Evolutionary conservation across 805 yeast genomes (phyloP).

Genomic region (Yarrowia bubula): DNA sequence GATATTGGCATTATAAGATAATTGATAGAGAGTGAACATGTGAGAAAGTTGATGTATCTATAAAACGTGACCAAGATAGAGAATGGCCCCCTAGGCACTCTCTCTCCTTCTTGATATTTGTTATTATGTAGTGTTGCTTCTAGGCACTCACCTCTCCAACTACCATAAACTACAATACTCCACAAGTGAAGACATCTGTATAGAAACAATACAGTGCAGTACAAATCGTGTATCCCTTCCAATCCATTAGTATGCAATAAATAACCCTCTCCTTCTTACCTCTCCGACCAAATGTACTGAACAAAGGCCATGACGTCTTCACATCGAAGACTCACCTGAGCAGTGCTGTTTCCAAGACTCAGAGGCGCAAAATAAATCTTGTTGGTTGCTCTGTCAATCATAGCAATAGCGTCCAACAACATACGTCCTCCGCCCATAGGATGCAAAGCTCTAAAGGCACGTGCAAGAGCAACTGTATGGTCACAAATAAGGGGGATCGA

Average conservation of each 20-base stretch:
- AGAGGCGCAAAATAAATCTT: conserved; percentile 27
- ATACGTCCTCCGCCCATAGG: conserved; percentile 39
- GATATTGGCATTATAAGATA: too few species aligned
- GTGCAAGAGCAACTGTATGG: conserved; percentile 34
- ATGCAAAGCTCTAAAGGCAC: conserved; percentile 36
- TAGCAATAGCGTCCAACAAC: conserved; percentile 37
- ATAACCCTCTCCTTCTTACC: not conserved
- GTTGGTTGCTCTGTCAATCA: conserved; percentile 32
- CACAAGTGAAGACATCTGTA: too few species aligned
- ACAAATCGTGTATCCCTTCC: too few species aligned
- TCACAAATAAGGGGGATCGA: conserved; percentile 33
- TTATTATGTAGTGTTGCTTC: too few species aligned
- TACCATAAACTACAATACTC: too few species aligned
- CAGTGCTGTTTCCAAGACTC: conserved; percentile 21
- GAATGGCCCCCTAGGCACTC: too few species aligned
- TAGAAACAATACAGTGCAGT: too few species aligned
- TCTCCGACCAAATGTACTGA: conserved; percentile 26
- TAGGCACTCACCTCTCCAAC: too few species aligned
- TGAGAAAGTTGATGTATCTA: too few species aligned
- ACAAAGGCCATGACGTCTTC: conserved; percentile 25
- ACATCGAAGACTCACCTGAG: conserved; percentile 7
- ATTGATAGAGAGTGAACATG: too few species aligned
- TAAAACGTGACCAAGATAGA: too few species aligned
- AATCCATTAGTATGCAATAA: not conserved
- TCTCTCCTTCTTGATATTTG: too few species aligned